Conservation (phyloP, 257 asterid genomes). For the Solanum sparsipilum region DNA sequence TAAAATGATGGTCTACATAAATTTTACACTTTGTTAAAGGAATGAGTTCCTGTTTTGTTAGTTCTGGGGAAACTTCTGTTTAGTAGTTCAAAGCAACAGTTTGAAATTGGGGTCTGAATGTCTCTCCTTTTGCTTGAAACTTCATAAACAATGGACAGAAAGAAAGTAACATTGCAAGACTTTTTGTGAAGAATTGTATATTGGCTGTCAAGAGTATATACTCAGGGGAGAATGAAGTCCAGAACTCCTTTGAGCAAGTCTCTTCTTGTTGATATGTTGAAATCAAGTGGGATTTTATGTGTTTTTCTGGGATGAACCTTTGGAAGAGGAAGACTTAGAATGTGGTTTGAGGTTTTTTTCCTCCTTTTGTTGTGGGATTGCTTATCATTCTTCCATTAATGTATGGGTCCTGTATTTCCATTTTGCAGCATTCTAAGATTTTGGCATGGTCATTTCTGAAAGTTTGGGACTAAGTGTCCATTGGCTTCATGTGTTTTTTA, state of each 20-base stretch:
- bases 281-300: not conserved
- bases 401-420: not conserved
- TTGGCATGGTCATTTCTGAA: not conserved
- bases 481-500: not conserved
- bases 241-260: not conserved
- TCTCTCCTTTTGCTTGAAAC: not conserved
- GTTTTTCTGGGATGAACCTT: not conserved
- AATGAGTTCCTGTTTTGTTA: not conserved
- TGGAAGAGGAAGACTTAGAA: not conserved
- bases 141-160: not conserved
- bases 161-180: not conserved
- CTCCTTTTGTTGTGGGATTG: not conserved
- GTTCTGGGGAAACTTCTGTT: not conserved
- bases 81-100: not conserved
- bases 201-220: not conserved
- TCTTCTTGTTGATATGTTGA: not conserved
- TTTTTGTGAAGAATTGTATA: not conserved
- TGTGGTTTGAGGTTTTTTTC: not conserved
- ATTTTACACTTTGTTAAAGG: not conserved
- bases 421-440: not conserved
- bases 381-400: not conserved
- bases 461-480: not conserved
- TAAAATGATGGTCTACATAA: not conserved
- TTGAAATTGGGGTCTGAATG: not conserved
- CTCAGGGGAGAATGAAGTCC: not conserved